Percentiles rank a stretch among this genome's conserved stretches.
Evolutionary conservation across 2,329 filamentous ascomycete genomes (phyloP).

Genomic region (Juglanconis sp.): DNA sequence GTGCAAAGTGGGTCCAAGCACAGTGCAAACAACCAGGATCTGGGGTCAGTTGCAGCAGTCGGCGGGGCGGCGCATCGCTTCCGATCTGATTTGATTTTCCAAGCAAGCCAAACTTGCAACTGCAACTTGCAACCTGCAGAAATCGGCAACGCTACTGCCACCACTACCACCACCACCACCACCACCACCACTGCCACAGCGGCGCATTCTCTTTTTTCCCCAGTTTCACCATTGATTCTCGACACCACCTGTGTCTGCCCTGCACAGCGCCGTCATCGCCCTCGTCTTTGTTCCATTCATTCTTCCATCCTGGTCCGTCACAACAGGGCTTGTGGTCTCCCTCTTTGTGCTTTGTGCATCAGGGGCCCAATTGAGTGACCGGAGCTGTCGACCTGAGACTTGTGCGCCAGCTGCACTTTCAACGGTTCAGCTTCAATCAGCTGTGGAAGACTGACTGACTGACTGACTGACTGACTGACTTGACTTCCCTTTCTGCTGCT

Average conservation of each 20-base stretch:
- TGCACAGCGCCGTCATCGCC: background rate
- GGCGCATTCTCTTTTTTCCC: background rate
- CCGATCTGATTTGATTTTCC: background rate
- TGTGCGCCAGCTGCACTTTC: too few relatives aligned
- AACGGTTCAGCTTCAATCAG: too few relatives aligned
- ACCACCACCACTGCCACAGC: background rate
- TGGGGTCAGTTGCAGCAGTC: background rate
- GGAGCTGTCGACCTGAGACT: too few relatives aligned
- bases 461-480: too few relatives aligned
- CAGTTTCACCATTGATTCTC: background rate
- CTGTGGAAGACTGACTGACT: too few relatives aligned
- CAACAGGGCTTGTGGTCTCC: background rate
- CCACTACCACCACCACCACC: background rate
- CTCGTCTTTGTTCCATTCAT: background rate
- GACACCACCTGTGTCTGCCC: background rate
- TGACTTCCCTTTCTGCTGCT: background rate
- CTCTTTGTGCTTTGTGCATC: background rate
- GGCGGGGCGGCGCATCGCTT: background rate
- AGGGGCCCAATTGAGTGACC: background rate
- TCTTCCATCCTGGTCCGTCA: background rate
- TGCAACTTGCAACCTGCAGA: background rate
- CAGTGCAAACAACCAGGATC: background rate
- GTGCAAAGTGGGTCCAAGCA: too few relatives aligned
- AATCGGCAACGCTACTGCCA: background rate
- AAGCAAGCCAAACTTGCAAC: background rate